Percentiles rank a stretch among this genome's conserved stretches.
Conservation (phyloP, 2,329 filamentous ascomycete species). For the Aspergillus quadricinctus region DNA sequence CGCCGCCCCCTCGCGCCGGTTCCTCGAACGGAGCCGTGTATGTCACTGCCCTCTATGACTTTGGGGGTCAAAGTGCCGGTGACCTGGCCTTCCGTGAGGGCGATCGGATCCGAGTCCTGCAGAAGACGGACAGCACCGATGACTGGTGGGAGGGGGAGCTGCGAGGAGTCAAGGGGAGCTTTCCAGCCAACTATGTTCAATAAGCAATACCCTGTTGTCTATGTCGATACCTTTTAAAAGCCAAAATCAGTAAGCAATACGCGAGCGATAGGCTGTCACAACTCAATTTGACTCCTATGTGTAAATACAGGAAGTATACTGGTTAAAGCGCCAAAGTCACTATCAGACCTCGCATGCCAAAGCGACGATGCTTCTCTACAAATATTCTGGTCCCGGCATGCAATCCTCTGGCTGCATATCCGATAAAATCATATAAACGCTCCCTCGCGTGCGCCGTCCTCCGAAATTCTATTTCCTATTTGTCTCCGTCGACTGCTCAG, state of each 20-base stretch:
- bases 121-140: slow-evolving; percentile 73
- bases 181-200: slow-evolving; percentile 79
- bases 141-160: slow-evolving; percentile 88
- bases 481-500: slow-evolving; percentile 30
- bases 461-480: slow-evolving; percentile 13
- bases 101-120: slow-evolving; percentile 70
- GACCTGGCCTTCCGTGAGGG: slow-evolving; percentile 74
- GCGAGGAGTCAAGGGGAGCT: slow-evolving; percentile 62
- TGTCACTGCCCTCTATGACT: slow-evolving; percentile 71
- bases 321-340: not conserved
- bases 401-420: not conserved
- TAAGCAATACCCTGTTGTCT: slow-evolving; percentile 6
- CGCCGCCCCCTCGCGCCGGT: slow-evolving; percentile 59
- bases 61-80: slow-evolving; percentile 63
- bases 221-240: not conserved
- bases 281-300: not conserved
- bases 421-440: slow-evolving; percentile 25
- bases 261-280: not conserved
- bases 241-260: not conserved
- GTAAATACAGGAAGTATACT: not conserved
- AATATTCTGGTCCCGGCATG: not conserved
- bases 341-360: not conserved
- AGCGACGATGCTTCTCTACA: not conserved
- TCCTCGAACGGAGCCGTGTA: slow-evolving; percentile 49
- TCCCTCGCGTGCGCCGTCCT: slow-evolving; percentile 13